Evolutionary conservation across 2,329 filamentous ascomycete genomes (phyloP).

Genomic region (Aspergillus aculeatus): DNA sequence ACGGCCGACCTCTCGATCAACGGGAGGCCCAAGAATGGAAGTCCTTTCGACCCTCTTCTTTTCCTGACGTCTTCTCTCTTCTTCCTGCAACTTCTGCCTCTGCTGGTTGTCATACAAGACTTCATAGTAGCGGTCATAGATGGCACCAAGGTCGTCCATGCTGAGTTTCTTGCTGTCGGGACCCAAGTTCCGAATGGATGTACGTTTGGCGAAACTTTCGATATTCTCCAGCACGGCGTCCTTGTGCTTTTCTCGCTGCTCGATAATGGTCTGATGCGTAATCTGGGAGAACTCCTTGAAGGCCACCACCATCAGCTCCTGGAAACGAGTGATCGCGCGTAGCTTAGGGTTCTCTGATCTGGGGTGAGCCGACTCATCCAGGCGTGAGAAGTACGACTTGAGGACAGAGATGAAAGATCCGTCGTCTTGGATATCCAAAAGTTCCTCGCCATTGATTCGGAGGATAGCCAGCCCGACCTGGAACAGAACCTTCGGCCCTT

Average conservation of each 20-base stretch:
- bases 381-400: conserved; percentile 87
- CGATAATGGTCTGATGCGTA: conserved; percentile 87
- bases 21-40: conserved; percentile 44
- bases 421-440: conserved; percentile 89
- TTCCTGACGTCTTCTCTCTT: conserved; percentile 65
- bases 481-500: conserved; percentile 95
- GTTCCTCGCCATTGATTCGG: conserved; percentile 92
- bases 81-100: conserved; percentile 73
- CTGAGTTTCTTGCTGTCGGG: conserved; percentile 91
- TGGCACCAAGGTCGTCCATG: conserved; percentile 77
- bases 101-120: conserved; percentile 90
- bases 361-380: conserved; percentile 94
- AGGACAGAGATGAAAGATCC: conserved; percentile 95
- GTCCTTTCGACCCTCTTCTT: conserved; percentile 53
- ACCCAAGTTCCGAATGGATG: conserved; percentile 90
- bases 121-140: conserved; percentile 93
- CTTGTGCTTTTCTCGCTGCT: conserved; percentile 88
- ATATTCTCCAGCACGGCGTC: conserved; percentile 92
- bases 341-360: conserved; percentile 94
- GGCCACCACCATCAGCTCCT: conserved; percentile 97
- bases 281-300: conserved; percentile 98
- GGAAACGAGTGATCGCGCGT: conserved; percentile 89
- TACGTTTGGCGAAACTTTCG: conserved; percentile 95
- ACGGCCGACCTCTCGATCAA: conserved; percentile 74
- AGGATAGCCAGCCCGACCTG: conserved; percentile 96